A percentile compares a stretch with the other conserved stretches of the same genome.
Evolutionary conservation across 495 filamentous ascomycete species (phyloP).

Genomic region (Xylaria sp.): DNA sequence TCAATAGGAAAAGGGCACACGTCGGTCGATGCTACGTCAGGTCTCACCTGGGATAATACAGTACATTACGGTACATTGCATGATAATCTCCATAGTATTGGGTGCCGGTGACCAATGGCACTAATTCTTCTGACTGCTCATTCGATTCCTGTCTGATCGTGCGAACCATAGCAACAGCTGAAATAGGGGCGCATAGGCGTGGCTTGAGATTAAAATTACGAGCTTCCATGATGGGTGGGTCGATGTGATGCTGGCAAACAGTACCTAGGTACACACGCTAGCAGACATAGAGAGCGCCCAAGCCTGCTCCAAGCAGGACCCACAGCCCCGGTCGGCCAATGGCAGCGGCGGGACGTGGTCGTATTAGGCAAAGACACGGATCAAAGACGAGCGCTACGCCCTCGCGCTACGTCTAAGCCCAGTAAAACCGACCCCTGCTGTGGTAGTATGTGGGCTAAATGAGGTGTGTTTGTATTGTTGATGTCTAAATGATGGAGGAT

Average conservation of each 20-base stretch:
- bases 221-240: slow-evolving; percentile 15
- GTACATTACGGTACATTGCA: not conserved
- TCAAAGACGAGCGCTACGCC: slow-evolving; percentile 8
- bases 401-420: slow-evolving; percentile 1
- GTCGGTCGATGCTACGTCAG: slow-evolving; percentile 13
- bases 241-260: slow-evolving; percentile 13
- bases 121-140: not conserved
- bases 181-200: slow-evolving; percentile 25
- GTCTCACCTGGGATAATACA: not conserved
- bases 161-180: slow-evolving; percentile 21
- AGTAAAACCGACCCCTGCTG: too few species aligned
- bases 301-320: not conserved
- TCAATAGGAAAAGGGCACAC: not conserved
- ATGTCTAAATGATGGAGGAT: too few species aligned
- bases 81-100: slow-evolving; percentile 14
- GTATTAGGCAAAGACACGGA: slow-evolving; percentile 30
- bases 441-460: too few species aligned
- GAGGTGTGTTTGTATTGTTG: too few species aligned
- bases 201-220: slow-evolving; percentile 25
- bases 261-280: not conserved
- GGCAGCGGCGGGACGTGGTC: slow-evolving; percentile 22
- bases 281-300: not conserved
- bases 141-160: slow-evolving; percentile 14
- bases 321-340: not conserved
- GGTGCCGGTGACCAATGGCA: not conserved